A percentile compares a stretch with the other conserved stretches of the same genome.
phyloP scores from a whole-genome alignment of 2,329 filamentous ascomycete genomes.

The Penicillium psychrosexuale region DNA sequence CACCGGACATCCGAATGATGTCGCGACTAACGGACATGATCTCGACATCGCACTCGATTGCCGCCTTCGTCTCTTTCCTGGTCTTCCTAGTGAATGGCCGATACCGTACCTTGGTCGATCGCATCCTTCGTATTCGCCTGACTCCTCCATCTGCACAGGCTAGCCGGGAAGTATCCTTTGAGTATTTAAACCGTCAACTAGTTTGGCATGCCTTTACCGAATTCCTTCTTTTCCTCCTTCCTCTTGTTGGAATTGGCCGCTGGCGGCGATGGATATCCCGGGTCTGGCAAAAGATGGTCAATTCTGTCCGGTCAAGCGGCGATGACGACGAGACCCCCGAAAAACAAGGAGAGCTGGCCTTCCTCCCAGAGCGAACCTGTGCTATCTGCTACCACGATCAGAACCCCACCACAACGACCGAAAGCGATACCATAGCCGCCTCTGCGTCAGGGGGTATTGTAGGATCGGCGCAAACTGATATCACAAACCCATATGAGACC shows the following conservation, averaged over 20 bases:
- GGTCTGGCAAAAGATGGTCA: constrained; percentile 77
- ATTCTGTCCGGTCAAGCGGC: constrained; percentile 53
- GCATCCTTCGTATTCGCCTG: constrained; percentile 77
- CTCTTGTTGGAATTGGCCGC: constrained; percentile 87
- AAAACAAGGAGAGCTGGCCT: constrained; percentile 70
- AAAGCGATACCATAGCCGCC: constrained; percentile 71
- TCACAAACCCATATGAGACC: constrained; percentile 94
- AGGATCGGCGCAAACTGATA: constrained; percentile 84
- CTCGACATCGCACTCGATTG: constrained; percentile 73
- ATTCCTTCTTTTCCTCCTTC: constrained; percentile 95
- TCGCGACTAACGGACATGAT: constrained; percentile 65
- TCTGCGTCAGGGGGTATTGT: constrained; percentile 69
- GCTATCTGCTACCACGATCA: constrained; percentile 96
- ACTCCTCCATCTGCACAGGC: constrained; percentile 82
- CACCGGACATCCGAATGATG: constrained; percentile 54
- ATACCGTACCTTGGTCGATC: constrained; percentile 86
- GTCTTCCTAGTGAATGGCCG: constrained; percentile 87
- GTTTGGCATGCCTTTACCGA: constrained; percentile 99
- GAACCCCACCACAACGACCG: constrained; percentile 67
- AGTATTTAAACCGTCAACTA: constrained; percentile 94
- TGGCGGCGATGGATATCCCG: constrained; percentile 89
- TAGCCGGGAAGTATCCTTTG: constrained; percentile 88
- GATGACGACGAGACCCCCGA: constrained; percentile 50
- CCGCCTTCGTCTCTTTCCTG: constrained; percentile 80
- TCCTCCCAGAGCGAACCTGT: constrained; percentile 89